phyloP scores from a whole-genome alignment of 331 rosid species.

The Arachis monticola region DNA sequence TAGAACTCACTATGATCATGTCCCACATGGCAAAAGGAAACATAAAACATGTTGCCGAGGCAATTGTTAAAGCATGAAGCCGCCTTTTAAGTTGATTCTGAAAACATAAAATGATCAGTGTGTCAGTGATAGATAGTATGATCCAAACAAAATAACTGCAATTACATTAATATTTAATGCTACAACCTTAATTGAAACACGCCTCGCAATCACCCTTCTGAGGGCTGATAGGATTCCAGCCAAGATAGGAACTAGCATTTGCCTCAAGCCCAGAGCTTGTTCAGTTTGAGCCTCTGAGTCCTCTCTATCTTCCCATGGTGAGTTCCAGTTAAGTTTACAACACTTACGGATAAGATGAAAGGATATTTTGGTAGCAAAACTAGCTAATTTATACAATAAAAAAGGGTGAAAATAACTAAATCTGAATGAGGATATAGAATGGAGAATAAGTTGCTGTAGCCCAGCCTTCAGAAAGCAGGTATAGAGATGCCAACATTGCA shows the following conservation, averaged over 20 bases:
- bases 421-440: constrained; percentile 73
- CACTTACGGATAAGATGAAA: constrained; percentile 29
- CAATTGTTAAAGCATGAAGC: constrained; percentile 88
- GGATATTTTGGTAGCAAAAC: constrained; percentile 13
- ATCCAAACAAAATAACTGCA: constrained; percentile 7
- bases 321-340: constrained; percentile 69
- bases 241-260: constrained; percentile 74
- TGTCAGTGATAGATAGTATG: constrained; percentile 38
- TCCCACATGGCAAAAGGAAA: constrained; percentile 99
- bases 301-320: constrained; percentile 78
- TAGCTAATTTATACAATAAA: constrained; percentile 12
- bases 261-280: constrained; percentile 70
- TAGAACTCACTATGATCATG: constrained; percentile 75
- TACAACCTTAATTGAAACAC: constrained; percentile 90
- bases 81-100: constrained; percentile 97
- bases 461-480: constrained; percentile 96
- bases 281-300: constrained; percentile 65
- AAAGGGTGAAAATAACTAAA: constrained; percentile 26
- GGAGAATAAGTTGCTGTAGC: constrained; percentile 85
- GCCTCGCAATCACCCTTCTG: constrained; percentile 93
- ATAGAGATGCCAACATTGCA: constrained; percentile 89
- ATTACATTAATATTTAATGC: constrained; percentile 34
- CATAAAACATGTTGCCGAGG: constrained; percentile 94
- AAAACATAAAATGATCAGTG: constrained; percentile 36
- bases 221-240: constrained; percentile 91